Conservation (phyloP, 2,329 filamentous ascomycete species). For the Diaporthe aspalathi region DNA sequence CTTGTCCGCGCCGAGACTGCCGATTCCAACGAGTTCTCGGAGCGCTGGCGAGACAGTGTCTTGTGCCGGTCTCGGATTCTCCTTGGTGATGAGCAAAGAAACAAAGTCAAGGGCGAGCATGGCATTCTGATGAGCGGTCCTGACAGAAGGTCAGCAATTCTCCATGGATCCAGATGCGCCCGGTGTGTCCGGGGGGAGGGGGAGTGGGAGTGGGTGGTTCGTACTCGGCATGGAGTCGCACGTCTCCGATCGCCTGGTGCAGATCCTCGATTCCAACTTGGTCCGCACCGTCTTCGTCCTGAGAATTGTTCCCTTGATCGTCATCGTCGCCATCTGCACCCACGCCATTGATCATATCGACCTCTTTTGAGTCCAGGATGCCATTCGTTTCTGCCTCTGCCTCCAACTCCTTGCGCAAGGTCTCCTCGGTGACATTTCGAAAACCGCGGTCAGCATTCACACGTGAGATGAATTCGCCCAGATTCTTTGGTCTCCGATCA, state of each 20-base stretch:
- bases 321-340: constrained; percentile 56
- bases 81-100: constrained; percentile 85
- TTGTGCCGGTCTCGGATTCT: constrained; percentile 76
- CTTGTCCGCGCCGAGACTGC: constrained; percentile 77
- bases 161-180: background rate
- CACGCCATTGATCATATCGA: constrained; percentile 57
- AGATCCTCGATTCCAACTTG: constrained; percentile 57
- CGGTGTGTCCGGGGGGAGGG: too few relatives aligned
- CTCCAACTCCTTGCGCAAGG: constrained; percentile 75
- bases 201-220: constrained; percentile 42
- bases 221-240: constrained; percentile 69
- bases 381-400: constrained; percentile 56
- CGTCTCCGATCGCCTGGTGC: constrained; percentile 65
- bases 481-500: constrained; percentile 67
- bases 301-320: constrained; percentile 54
- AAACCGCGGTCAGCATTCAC: constrained; percentile 86
- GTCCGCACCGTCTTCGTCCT: constrained; percentile 55
- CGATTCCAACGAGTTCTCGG: constrained; percentile 77
- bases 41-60: constrained; percentile 77
- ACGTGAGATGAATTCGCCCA: constrained; percentile 82
- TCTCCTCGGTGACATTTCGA: constrained; percentile 79
- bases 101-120: constrained; percentile 83
- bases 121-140: constrained; percentile 67
- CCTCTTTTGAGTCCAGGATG: constrained; percentile 55
- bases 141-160: constrained; percentile 45